Conservation (phyloP, 257 asterid species). For the Solanum piurae region DNA sequence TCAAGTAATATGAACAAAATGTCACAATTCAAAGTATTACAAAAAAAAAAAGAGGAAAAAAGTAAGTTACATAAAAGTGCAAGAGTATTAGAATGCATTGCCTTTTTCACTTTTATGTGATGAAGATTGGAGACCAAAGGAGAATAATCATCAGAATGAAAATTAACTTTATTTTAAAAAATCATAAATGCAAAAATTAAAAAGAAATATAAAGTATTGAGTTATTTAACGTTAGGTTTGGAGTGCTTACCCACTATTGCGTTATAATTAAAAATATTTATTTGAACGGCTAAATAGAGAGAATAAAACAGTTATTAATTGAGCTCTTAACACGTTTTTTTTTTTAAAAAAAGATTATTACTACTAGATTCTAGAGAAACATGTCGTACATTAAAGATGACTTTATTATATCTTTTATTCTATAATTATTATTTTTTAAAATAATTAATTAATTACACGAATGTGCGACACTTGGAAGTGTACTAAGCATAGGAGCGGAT, state of each 20-base stretch:
- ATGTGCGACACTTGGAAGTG: not conserved
- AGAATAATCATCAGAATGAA: not conserved
- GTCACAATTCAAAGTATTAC: too few species aligned
- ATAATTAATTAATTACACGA: not conserved
- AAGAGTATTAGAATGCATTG: not conserved
- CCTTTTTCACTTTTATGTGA: not conserved
- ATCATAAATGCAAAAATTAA: not conserved
- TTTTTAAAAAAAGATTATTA: too few species aligned
- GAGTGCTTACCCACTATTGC: not conserved
- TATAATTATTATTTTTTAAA: not conserved
- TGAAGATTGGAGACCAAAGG: not conserved
- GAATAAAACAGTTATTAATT: not conserved
- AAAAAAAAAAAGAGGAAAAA: not conserved
- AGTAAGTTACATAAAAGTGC: not conserved
- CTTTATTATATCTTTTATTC: not conserved
- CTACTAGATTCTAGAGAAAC: not conserved
- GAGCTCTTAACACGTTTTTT: not conserved
- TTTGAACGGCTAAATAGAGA: not conserved
- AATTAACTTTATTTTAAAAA: not conserved
- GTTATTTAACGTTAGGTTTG: not conserved
- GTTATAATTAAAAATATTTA: not conserved
- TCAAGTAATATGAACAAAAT: not conserved
- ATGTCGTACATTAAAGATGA: not conserved
- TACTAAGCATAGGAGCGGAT: not conserved
- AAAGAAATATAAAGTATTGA: not conserved